Evolutionary conservation across 352 stramenopile genomes (phyloP).

Genomic region (Hyaloperonospora arabidopsidis): DNA sequence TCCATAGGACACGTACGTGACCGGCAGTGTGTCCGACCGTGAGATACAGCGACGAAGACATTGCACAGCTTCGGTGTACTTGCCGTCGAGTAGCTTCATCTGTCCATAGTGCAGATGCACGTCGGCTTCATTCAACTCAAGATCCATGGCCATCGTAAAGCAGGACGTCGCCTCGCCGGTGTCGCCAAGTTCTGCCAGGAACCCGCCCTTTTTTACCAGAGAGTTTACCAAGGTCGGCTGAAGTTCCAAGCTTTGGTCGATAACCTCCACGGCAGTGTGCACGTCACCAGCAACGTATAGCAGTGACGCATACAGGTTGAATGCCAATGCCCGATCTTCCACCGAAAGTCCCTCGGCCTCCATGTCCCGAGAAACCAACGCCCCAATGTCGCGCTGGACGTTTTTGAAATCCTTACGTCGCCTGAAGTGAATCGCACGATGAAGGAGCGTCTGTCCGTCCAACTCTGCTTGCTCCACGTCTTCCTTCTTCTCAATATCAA

Average conservation of each 20-base stretch:
- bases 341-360: slow-evolving; percentile 26
- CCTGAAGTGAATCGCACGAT: slow-evolving; percentile 64
- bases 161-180: slow-evolving; percentile 50
- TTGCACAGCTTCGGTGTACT: slow-evolving; percentile 66
- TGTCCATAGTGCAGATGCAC: slow-evolving; percentile 76
- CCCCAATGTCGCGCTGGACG: slow-evolving; percentile 42
- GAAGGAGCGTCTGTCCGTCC: slow-evolving; percentile 44
- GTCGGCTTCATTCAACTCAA: slow-evolving; percentile 70
- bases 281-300: slow-evolving; percentile 76
- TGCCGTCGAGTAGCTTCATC: slow-evolving; percentile 70
- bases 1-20: slow-evolving; percentile 74
- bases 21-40: slow-evolving; percentile 60
- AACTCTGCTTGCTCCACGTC: slow-evolving; percentile 30
- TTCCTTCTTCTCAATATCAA: slow-evolving; percentile 56
- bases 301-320: slow-evolving; percentile 78
- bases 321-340: slow-evolving; percentile 41
- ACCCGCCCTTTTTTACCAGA: slow-evolving; percentile 76
- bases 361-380: slow-evolving; percentile 34
- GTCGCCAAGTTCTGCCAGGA: slow-evolving; percentile 66
- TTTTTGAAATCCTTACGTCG: slow-evolving; percentile 43
- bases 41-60: slow-evolving; percentile 67
- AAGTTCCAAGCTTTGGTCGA: slow-evolving; percentile 50
- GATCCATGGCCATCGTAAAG: slow-evolving; percentile 55
- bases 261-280: slow-evolving; percentile 54
- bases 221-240: slow-evolving; percentile 50